A percentile compares a stretch with the other conserved stretches of the same genome.
phyloP scores from a whole-genome alignment of 371 early-diverging fungal genomes.

The Actinomucor elegans region DNA sequence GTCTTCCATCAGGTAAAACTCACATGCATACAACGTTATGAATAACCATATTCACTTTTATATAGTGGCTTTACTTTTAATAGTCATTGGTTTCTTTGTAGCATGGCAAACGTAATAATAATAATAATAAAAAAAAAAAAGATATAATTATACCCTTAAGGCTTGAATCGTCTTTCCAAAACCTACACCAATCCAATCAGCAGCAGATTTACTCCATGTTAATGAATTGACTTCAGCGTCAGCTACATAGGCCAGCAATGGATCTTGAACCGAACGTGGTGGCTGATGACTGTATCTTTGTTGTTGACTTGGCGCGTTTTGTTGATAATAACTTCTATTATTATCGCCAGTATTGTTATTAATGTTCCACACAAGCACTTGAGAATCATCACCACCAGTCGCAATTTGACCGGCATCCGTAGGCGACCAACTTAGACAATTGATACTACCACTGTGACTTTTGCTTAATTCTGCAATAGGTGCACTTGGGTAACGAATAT shows the following conservation, averaged over 20 bases:
- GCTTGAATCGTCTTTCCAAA: conserved; percentile 70
- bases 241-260: conserved; percentile 70
- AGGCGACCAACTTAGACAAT: conserved; percentile 84
- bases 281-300: conserved; percentile 29
- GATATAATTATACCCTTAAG: conserved; percentile 39
- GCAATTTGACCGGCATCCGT: conserved; percentile 67
- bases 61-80: conserved; percentile 1
- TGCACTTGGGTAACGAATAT: conserved; percentile 88
- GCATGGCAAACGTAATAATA: conserved; percentile 1
- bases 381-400: conserved; percentile 77
- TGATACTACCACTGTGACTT: conserved; percentile 77
- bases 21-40: too few species aligned
- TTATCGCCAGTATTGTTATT: conserved; percentile 31
- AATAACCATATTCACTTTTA: too few species aligned
- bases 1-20: conserved; percentile 12
- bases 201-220: conserved; percentile 65
- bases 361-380: conserved; percentile 83
- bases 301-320: conserved; percentile 9
- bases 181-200: conserved; percentile 79
- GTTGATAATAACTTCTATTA: conserved; percentile 22
- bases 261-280: conserved; percentile 56
- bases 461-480: conserved; percentile 77
- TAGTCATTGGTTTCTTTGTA: neutral
- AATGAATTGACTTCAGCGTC: conserved; percentile 72
- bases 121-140: neutral